Evolutionary conservation across 352 stramenopile species (phyloP), one percentile per base, ranked within the genome.

Genomic region (Globisporangium nunn): DNA sequence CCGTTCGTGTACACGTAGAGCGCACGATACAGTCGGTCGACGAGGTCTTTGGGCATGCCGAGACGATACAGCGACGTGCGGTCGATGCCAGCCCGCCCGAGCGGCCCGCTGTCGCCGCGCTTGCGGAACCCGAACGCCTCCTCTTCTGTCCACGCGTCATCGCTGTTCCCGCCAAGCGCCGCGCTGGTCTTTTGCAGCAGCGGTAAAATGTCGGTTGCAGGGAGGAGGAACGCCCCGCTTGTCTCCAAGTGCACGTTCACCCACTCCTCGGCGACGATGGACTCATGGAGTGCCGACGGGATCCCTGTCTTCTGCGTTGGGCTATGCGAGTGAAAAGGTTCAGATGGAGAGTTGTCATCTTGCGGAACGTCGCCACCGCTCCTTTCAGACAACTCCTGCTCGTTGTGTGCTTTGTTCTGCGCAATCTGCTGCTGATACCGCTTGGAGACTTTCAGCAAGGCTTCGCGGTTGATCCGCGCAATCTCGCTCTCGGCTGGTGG

Each of bases 1-100:
- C 82, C 81, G 52, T 88, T 93, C 14, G 81, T 89, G 64, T 93
- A 91, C 29, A 93, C 80, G 66, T 91, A 93, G 5, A 93, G 62
- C 23, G 78, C 80, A n/a, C 82, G 76, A 54, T 88, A 93, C 1
- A 93, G 65, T 1, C 82, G 75, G 61, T 91, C 80, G 5, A 93
- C 82, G 14, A 93, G 66, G 12, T 84, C 73, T 52, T 87, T 87
- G 0, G 82, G 79, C 78, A 93, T 87, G 0, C 81, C 81, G 6
- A 93, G 70, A 4, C 67, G 75, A 58, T 91, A 86, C 4, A 93
- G 56, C 10, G 82, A 89, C 41, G 57, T 69, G 4, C 81, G 75
- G 63, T 93, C 82, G 56, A 93, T 89, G 0, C 82, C 82, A 12
- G 81, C 82, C 1, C 77, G 71, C 15, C 64, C 67, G 6, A 93